Conservation (phyloP, 192 early-diverging fungal species). For the Dimargaris cristalligena region DNA sequence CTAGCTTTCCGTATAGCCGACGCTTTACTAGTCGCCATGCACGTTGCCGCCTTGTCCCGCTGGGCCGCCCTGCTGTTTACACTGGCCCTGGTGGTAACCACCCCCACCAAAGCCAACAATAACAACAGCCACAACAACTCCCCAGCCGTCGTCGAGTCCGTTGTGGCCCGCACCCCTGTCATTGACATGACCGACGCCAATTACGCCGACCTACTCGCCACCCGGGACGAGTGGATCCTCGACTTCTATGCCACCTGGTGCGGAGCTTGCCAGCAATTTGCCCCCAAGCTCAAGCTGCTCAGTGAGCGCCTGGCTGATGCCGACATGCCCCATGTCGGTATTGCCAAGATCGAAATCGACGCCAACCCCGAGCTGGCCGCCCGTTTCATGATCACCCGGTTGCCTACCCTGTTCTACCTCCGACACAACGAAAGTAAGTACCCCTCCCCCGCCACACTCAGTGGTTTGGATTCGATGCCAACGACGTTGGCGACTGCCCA, state of each 20-base stretch:
- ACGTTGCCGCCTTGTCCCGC: neutral
- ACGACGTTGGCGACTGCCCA: no score
- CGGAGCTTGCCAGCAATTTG: neutral
- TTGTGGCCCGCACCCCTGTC: neutral
- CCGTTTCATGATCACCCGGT: constrained; percentile 2
- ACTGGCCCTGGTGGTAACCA: neutral
- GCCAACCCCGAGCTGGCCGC: constrained; percentile 7
- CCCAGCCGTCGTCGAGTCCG: no score
- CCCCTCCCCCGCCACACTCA: no score
- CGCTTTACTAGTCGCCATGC: neutral
- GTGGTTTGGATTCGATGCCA: no score
- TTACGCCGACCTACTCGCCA: neutral
- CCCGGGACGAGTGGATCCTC: neutral
- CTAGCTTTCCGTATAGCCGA: neutral
- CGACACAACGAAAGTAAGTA: neutral
- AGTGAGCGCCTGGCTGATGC: neutral
- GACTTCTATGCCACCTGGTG: constrained; percentile 6
- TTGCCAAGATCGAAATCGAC: constrained; percentile 5
- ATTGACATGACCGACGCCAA: neutral
- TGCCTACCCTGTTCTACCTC: neutral
- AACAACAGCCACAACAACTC: neutral
- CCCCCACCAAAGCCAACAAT: neutral
- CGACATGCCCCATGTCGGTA: constrained; percentile 5
- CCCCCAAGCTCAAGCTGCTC: neutral
- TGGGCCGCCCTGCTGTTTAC: neutral